A percentile compares a stretch with the other conserved stretches of the same genome.
Conservation (phyloP, 352 stramenopile genomes). For the Phytopythium vexans region DNA sequence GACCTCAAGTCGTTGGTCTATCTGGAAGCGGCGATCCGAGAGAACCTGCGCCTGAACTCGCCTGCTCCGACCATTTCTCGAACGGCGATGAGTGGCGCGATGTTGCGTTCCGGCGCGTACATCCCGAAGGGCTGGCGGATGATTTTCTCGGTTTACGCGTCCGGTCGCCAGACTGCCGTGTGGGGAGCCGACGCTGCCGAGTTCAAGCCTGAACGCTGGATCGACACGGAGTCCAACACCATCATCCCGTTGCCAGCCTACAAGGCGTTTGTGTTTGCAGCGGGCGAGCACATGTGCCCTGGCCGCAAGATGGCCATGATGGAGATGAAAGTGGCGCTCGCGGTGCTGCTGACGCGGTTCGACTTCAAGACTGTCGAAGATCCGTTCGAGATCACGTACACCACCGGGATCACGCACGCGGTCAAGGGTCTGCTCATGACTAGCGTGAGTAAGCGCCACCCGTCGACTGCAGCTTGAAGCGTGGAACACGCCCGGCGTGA, state of each 20-base stretch:
- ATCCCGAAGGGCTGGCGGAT: too few species aligned
- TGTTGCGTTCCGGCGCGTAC: too few species aligned
- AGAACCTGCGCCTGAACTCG: constrained; percentile 45
- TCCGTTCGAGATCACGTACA: constrained; percentile 30
- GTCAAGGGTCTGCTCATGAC: constrained; percentile 29
- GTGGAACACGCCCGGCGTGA: too few species aligned
- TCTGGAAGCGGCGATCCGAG: constrained; percentile 39
- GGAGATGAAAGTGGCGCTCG: constrained; percentile 41
- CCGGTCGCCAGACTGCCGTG: not conserved
- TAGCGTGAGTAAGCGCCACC: too few species aligned
- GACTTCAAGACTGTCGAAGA: constrained; percentile 23
- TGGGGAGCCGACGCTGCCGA: constrained; percentile 37
- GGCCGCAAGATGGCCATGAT: constrained; percentile 42
- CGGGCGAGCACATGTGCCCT: constrained; percentile 48
- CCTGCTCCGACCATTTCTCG: constrained; percentile 20
- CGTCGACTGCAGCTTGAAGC: too few species aligned
- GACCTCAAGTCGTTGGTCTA: constrained; percentile 39
- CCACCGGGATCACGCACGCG: constrained; percentile 22
- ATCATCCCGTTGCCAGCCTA: constrained; percentile 19
- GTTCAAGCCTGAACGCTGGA: constrained; percentile 61
- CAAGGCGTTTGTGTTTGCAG: constrained; percentile 32
- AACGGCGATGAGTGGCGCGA: too few species aligned
- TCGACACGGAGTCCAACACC: constrained; percentile 25
- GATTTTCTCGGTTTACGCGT: too few species aligned
- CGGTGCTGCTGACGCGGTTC: constrained; percentile 39